phyloP scores from a whole-genome alignment of 2,329 filamentous ascomycete species.

The Fonsecaea multimorphosa region DNA sequence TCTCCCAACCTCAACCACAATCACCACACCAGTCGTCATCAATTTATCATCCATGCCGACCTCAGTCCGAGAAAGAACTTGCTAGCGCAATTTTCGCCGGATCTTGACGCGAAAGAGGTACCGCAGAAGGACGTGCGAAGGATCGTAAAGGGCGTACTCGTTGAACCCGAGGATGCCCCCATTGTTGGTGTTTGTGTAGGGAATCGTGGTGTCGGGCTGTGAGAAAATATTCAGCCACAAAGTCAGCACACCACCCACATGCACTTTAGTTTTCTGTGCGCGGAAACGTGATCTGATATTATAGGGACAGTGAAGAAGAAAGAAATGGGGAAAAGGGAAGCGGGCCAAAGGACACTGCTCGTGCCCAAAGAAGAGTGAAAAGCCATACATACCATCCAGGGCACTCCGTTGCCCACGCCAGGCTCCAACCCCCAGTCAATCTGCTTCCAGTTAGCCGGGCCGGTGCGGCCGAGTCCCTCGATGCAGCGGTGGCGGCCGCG shows the following conservation, averaged over 20 bases:
- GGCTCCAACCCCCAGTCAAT: conserved; percentile 1
- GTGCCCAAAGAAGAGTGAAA: too few relatives aligned
- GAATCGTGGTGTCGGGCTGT: conserved; percentile 25
- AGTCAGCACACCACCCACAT: background rate
- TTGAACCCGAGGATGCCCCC: background rate
- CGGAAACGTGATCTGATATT: background rate
- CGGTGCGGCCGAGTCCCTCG: conserved; percentile 1
- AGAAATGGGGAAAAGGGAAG: too few relatives aligned
- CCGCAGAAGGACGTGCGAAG: background rate
- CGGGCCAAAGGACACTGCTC: too few relatives aligned
- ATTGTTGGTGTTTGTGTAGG: background rate
- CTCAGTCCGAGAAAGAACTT: background rate
- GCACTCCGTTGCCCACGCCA: background rate
- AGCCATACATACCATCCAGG: background rate
- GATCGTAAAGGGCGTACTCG: background rate
- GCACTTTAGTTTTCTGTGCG: background rate
- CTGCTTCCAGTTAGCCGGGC: background rate
- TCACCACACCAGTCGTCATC: background rate
- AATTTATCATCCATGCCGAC: background rate
- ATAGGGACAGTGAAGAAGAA: background rate
- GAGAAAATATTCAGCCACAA: background rate
- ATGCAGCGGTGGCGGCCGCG: conserved; percentile 11
- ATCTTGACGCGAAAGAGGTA: background rate
- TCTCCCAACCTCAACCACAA: too few relatives aligned
- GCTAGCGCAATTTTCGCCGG: background rate